Conservation (phyloP, 805 yeast genomes). For the Komagataella pastoris region DNA sequence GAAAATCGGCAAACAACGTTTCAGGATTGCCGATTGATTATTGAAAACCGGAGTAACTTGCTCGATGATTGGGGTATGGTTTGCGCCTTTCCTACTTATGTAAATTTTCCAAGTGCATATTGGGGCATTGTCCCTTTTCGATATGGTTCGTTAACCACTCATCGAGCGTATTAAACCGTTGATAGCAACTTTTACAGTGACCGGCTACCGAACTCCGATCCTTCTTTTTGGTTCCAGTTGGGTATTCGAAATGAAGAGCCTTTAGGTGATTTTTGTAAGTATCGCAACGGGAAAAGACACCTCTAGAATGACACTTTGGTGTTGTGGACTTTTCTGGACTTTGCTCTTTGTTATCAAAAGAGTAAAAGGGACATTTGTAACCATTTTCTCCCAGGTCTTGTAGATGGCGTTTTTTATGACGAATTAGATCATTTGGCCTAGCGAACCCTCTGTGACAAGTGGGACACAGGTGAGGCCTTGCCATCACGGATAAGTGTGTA, state of each 20-base stretch:
- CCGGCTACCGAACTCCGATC: conserved; percentile 62
- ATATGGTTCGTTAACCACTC: conserved; percentile 72
- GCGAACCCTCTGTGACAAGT: conserved; percentile 79
- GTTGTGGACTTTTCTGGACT: conserved; percentile 4
- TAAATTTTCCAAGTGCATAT: not conserved
- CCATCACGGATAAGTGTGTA: conserved; percentile 58
- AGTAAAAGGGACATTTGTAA: conserved; percentile 68
- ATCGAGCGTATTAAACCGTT: conserved; percentile 53
- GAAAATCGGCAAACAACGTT: not conserved
- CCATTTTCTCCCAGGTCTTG: conserved; percentile 50
- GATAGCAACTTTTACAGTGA: conserved; percentile 65
- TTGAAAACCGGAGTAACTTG: not conserved
- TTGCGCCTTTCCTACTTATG: not conserved
- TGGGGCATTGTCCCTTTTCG: conserved; percentile 29
- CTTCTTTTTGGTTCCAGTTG: conserved; percentile 72
- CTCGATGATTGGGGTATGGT: not conserved
- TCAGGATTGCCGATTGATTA: not conserved
- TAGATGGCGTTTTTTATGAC: conserved; percentile 82
- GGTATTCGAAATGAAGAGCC: conserved; percentile 83
- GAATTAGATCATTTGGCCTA: conserved; percentile 70
- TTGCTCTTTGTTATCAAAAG: conserved; percentile 5
- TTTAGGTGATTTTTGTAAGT: conserved; percentile 85
- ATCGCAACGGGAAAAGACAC: conserved; percentile 81
- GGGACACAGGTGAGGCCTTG: conserved; percentile 68
- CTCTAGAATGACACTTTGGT: conserved; percentile 57